These are phyloP conservation scores for Fusarium bactridioides DNA, from an alignment of 2,329 filamentous ascomycete genomes.

Conservation along the genomic window DNA sequence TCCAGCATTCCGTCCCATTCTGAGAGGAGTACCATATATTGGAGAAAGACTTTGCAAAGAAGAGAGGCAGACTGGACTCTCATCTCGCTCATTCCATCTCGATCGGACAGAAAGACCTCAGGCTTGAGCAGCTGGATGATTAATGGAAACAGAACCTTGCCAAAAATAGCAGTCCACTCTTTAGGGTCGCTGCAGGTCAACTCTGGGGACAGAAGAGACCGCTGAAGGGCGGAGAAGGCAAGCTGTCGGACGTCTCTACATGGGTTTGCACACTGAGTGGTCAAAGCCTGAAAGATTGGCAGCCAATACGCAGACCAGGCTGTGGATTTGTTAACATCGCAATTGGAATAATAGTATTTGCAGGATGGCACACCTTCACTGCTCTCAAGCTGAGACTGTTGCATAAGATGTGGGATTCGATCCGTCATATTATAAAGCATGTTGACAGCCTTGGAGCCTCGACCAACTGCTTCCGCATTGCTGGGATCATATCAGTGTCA, in stretches of 20 bases:
- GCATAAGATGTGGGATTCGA: slow-evolving; percentile 85
- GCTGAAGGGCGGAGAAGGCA: slow-evolving; percentile 85
- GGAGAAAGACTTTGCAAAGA: slow-evolving; percentile 93
- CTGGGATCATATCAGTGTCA: slow-evolving; percentile 27
- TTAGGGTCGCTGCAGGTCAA: slow-evolving; percentile 84
- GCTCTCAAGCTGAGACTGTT: slow-evolving; percentile 89
- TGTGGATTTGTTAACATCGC: slow-evolving; percentile 45
- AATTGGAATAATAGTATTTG: background rate
- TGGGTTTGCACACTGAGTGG: slow-evolving; percentile 90
- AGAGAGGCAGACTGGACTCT: slow-evolving; percentile 89
- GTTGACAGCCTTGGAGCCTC: slow-evolving; percentile 81
- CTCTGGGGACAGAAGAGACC: slow-evolving; percentile 84
- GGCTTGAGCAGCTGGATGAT: slow-evolving; percentile 89
- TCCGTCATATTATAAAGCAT: slow-evolving; percentile 84
- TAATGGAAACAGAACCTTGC: slow-evolving; percentile 90
- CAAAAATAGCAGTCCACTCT: slow-evolving; percentile 95
- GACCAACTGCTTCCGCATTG: slow-evolving; percentile 66
- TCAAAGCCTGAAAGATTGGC: slow-evolving; percentile 89
- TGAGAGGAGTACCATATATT: slow-evolving; percentile 85
- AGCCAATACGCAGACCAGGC: slow-evolving; percentile 99
- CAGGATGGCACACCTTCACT: slow-evolving; percentile 70
- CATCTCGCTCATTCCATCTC: slow-evolving; percentile 93
- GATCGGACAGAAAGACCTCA: slow-evolving; percentile 91
- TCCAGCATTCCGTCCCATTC: slow-evolving; percentile 90
- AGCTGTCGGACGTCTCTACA: slow-evolving; percentile 92